Evolutionary conservation across 768 basidiomycete species (phyloP).

Genomic region (Rhizopogon rudus): DNA sequence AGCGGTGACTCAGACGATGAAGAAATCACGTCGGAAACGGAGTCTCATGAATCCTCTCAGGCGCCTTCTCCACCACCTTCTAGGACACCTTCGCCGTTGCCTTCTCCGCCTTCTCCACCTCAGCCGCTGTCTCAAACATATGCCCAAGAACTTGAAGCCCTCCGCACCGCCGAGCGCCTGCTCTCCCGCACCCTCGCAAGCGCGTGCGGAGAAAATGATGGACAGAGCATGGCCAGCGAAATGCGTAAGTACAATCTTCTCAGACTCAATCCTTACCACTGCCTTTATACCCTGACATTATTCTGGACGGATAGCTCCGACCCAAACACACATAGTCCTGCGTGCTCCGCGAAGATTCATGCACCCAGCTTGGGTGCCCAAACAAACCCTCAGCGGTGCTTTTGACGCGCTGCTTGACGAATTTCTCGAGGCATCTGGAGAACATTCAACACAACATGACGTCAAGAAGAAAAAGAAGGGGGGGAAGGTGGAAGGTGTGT

Average conservation of each 20-base stretch:
- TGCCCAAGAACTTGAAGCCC: slow-evolving; percentile 29
- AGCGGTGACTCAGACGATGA: slow-evolving; percentile 4
- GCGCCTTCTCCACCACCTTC: slow-evolving; percentile 17
- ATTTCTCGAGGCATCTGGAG: slow-evolving; percentile 28
- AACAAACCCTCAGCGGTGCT: slow-evolving; percentile 35
- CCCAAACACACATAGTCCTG: slow-evolving; percentile 42
- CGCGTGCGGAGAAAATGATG: slow-evolving; percentile 38
- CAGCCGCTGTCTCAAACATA: neutral
- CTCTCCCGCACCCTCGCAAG: slow-evolving; percentile 41
- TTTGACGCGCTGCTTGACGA: slow-evolving; percentile 31
- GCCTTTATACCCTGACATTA: neutral
- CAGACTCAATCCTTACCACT: neutral
- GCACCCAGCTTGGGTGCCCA: slow-evolving; percentile 43
- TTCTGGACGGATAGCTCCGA: slow-evolving; percentile 31
- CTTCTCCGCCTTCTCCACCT: slow-evolving; percentile 6
- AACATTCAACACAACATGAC: slow-evolving; percentile 11
- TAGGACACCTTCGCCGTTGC: slow-evolving; percentile 6
- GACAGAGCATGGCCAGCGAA: slow-evolving; percentile 33
- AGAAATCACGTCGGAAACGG: slow-evolving; percentile 1
- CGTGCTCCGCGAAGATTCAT: slow-evolving; percentile 43
- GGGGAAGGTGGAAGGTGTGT: slow-evolving; percentile 34
- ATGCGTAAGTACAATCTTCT: slow-evolving; percentile 25
- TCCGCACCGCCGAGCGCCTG: slow-evolving; percentile 34
- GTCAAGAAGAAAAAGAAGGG: slow-evolving; percentile 23
- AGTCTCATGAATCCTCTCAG: slow-evolving; percentile 19